These are phyloP conservation scores for Lasiosphaeria hispida DNA, from an alignment of 495 filamentous ascomycete species.

Conservation along the genomic window DNA sequence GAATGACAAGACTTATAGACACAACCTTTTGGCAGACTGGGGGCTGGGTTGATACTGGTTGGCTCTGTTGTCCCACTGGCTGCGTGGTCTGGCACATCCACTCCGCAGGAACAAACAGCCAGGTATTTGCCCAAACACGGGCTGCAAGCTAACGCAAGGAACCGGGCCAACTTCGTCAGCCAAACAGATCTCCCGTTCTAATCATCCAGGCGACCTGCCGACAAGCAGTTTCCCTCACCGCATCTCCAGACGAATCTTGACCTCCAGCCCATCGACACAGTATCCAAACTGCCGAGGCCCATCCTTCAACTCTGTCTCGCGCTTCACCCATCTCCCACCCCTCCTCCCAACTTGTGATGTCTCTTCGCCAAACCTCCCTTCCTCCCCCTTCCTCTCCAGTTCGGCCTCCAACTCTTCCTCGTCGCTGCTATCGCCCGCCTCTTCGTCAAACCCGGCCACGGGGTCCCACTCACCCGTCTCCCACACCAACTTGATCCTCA, in stretches of 20 bases:
- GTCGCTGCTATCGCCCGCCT: slow-evolving; percentile 55
- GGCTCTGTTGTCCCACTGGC: too few relatives aligned
- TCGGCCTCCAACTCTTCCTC: slow-evolving; percentile 44
- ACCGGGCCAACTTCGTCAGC: too few relatives aligned
- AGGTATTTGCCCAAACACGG: too few relatives aligned
- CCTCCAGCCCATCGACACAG: slow-evolving; percentile 70
- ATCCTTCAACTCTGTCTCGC: slow-evolving; percentile 80
- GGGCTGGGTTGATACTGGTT: too few relatives aligned
- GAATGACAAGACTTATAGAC: too few relatives aligned
- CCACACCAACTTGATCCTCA: slow-evolving; percentile 66
- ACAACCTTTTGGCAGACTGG: too few relatives aligned
- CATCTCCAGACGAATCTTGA: slow-evolving; percentile 65
- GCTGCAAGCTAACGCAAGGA: too few relatives aligned
- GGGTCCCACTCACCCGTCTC: slow-evolving; percentile 86
- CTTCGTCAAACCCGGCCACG: slow-evolving; percentile 60
- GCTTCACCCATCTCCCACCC: slow-evolving; percentile 57
- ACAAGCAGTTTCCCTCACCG: slow-evolving; percentile 11
- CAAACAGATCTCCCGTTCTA: background rate
- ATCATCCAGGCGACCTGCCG: background rate
- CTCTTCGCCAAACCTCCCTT: slow-evolving; percentile 5
- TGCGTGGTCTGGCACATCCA: too few relatives aligned
- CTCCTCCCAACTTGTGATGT: slow-evolving; percentile 21
- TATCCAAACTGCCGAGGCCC: slow-evolving; percentile 78
- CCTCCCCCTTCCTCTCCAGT: slow-evolving; percentile 16
- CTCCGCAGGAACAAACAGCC: too few relatives aligned